Conservation (phyloP, 108 stramenopile genomes). For the Craspedostauros australis region DNA sequence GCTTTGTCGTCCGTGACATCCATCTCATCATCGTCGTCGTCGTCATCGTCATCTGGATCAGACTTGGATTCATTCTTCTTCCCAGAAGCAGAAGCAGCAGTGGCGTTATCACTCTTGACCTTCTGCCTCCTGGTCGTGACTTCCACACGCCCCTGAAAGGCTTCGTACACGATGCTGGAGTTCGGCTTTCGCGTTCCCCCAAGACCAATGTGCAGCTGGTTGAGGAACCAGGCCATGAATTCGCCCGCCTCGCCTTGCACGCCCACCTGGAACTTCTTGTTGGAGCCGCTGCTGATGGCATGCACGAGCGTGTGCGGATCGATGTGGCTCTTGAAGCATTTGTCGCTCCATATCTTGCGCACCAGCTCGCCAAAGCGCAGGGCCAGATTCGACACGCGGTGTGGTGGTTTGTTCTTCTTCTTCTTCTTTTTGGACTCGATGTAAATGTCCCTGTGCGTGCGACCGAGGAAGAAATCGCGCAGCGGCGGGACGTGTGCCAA, state of each 20-base stretch:
- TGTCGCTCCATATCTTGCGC: slow-evolving; percentile 89
- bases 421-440: slow-evolving; percentile 10
- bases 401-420: slow-evolving; percentile 12
- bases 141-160: slow-evolving; percentile 86
- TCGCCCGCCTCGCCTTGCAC: slow-evolving; percentile 88
- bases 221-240: slow-evolving; percentile 93
- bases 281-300: slow-evolving; percentile 76
- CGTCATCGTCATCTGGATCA: slow-evolving; percentile 52
- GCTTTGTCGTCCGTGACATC: neutral
- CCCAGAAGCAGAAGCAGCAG: no score
- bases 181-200: slow-evolving; percentile 44
- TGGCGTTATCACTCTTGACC: slow-evolving; percentile 3
- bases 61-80: slow-evolving; percentile 12
- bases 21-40: slow-evolving; percentile 44
- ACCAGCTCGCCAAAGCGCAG: slow-evolving; percentile 87
- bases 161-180: slow-evolving; percentile 81
- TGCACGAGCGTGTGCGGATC: slow-evolving; percentile 96
- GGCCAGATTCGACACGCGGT: slow-evolving; percentile 49
- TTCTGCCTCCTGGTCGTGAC: slow-evolving; percentile 71
- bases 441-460: slow-evolving; percentile 11
- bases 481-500: slow-evolving; percentile 89
- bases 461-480: slow-evolving; percentile 87
- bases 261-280: slow-evolving; percentile 85
- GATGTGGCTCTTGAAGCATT: slow-evolving; percentile 89
- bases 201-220: slow-evolving; percentile 86